These are phyloP conservation scores for Schwanniomyces polymorphus DNA, from an alignment of 805 yeast genomes.

Conservation along the genomic window DNA sequence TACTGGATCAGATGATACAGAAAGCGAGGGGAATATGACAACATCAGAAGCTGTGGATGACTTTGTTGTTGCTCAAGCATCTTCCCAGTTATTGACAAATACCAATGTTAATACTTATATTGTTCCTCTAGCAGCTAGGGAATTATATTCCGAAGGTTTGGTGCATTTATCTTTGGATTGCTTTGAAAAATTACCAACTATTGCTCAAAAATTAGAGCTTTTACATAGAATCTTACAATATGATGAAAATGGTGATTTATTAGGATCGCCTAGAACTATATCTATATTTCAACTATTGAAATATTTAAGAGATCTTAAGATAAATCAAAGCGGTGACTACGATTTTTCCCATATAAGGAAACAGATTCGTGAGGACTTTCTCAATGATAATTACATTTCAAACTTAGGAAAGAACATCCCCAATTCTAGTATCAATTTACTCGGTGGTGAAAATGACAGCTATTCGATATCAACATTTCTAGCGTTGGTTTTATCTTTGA, in stretches of 20 bases:
- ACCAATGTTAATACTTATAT: conserved; percentile 34
- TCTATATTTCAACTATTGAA: conserved; percentile 36
- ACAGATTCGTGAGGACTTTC: background rate
- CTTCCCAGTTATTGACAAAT: conserved; percentile 32
- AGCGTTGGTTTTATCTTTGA: conserved; percentile 50
- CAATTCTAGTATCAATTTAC: background rate
- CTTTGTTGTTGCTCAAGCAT: conserved; percentile 33
- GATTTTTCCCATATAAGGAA: background rate
- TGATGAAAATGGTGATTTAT: conserved; percentile 29
- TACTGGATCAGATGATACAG: background rate
- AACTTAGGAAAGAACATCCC: conserved; percentile 11
- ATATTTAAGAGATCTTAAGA: conserved; percentile 9
- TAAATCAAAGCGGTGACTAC: background rate
- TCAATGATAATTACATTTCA: background rate
- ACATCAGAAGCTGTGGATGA: conserved; percentile 17
- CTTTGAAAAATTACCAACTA: conserved; percentile 37
- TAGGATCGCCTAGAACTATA: conserved; percentile 29
- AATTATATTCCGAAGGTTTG: conserved; percentile 33
- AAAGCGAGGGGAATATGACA: conserved; percentile 4
- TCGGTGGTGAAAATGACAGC: conserved; percentile 9
- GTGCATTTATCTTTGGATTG: conserved; percentile 39
- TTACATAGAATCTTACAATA: conserved; percentile 48
- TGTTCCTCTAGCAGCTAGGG: conserved; percentile 36
- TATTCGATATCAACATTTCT: conserved; percentile 22
- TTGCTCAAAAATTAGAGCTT: conserved; percentile 43